These are phyloP conservation scores for Jaapia argillacea DNA, from an alignment of 768 basidiomycete species.

Conservation along the genomic window DNA sequence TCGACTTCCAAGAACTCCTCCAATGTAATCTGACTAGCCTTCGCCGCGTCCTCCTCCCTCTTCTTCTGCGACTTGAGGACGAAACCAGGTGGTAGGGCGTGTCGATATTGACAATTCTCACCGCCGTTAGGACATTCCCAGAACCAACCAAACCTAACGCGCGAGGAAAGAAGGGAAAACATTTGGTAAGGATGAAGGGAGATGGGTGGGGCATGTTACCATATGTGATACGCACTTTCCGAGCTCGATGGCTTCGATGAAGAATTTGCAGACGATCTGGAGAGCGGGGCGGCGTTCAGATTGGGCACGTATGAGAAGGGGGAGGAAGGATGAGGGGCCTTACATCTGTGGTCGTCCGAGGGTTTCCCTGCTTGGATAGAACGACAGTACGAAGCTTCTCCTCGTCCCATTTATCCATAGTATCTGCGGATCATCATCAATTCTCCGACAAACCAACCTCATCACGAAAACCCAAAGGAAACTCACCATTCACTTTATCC, in stretches of 20 bases:
- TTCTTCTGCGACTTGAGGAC: conserved; percentile 92
- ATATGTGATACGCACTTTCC: conserved; percentile 54
- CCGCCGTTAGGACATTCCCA: conserved; percentile 85
- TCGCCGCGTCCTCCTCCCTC: conserved; percentile 83
- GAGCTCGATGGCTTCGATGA: conserved; percentile 91
- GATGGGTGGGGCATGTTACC: neutral
- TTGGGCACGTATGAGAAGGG: no score
- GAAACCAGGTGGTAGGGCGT: conserved; percentile 93
- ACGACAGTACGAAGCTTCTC: conserved; percentile 89
- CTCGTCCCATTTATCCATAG: conserved; percentile 98
- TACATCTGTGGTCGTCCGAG: conserved; percentile 86
- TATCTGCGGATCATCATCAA: conserved; percentile 46
- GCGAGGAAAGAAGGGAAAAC: neutral
- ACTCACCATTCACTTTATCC: conserved; percentile 65
- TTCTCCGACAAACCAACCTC: neutral
- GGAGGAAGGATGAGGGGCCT: neutral
- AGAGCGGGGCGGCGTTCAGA: no score
- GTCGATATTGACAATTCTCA: conserved; percentile 84
- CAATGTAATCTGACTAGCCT: conserved; percentile 79
- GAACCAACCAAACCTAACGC: conserved; percentile 78
- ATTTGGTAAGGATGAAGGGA: neutral
- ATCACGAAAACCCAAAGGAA: neutral
- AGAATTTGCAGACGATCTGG: conserved; percentile 96
- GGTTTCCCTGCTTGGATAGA: conserved; percentile 79
- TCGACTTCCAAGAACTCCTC: conserved; percentile 98